Percentiles rank a stretch among this genome's conserved stretches.
Evolutionary conservation across 169 alveolate species (phyloP).

Genomic region (Theileria luwenshuni): DNA sequence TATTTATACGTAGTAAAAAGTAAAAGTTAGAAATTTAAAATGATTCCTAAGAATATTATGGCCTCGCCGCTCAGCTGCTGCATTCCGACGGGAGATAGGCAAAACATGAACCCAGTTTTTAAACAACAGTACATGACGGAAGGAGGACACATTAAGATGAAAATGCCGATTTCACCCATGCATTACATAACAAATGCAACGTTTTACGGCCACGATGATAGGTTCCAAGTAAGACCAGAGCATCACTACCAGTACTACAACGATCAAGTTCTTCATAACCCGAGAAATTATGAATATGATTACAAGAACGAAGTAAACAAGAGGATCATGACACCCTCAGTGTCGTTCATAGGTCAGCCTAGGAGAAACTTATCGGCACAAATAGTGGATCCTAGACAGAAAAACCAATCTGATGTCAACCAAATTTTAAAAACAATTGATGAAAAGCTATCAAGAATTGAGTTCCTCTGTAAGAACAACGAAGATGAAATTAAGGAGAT

Average conservation of each 20-base stretch:
- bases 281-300: slow-evolving; percentile 3
- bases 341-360: slow-evolving; percentile 28
- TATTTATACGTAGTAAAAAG: no score
- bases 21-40: no score
- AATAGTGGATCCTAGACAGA: background rate
- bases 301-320: background rate
- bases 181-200: slow-evolving; percentile 48
- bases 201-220: slow-evolving; percentile 38
- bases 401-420: background rate
- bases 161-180: slow-evolving; percentile 66
- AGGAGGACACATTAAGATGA: slow-evolving; percentile 49
- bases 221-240: slow-evolving; percentile 28
- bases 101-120: slow-evolving; percentile 42
- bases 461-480: slow-evolving; percentile 9
- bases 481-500: slow-evolving; percentile 13
- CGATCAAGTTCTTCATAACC: background rate
- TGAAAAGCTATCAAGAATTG: slow-evolving; percentile 21
- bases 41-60: background rate
- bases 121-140: slow-evolving; percentile 61
- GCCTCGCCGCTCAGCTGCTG: slow-evolving; percentile 63
- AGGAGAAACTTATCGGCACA: slow-evolving; percentile 10
- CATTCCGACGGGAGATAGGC: slow-evolving; percentile 35
- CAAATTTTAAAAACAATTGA: background rate
- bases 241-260: background rate
- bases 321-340: slow-evolving; percentile 23